Evolutionary conservation across 805 yeast species (phyloP).

Genomic region (Yamadazyma olivae): DNA sequence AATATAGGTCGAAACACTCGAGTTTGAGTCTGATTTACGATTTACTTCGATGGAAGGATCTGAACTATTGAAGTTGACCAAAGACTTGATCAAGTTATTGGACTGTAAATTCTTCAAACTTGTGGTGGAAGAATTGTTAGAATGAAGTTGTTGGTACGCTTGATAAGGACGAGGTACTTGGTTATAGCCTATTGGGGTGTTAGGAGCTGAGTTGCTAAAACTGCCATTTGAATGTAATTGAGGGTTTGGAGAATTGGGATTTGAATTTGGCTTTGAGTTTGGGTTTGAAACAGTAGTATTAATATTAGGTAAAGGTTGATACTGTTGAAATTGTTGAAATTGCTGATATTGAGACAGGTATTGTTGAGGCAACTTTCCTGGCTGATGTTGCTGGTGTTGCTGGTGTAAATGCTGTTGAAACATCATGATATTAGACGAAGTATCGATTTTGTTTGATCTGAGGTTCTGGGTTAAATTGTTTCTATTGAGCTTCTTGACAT

Average conservation of each 20-base stretch:
- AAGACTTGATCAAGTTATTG: conserved; percentile 9
- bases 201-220: not conserved
- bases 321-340: conserved; percentile 11
- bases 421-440: conserved; percentile 13
- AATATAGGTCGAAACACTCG: not conserved
- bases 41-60: conserved; percentile 6
- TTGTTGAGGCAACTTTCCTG: conserved; percentile 14
- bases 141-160: conserved; percentile 8
- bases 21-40: not conserved
- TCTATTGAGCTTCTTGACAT: no score
- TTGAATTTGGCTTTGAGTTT: not conserved
- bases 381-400: conserved; percentile 13
- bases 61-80: conserved; percentile 7
- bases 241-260: not conserved
- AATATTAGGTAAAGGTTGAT: not conserved
- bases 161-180: conserved; percentile 8
- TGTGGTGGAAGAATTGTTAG: conserved; percentile 13
- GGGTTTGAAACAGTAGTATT: not conserved
- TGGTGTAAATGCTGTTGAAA: conserved; percentile 14
- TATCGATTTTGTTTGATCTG: not conserved
- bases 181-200: not conserved
- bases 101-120: conserved; percentile 14
- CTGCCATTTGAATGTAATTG: no score
- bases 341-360: conserved; percentile 14
- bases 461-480: not conserved